A percentile compares a stretch with the other conserved stretches of the same genome.
These are phyloP conservation scores for Chamaenerion angustifolium DNA, from an alignment of 345 rosid genomes.

Conservation along the genomic window DNA sequence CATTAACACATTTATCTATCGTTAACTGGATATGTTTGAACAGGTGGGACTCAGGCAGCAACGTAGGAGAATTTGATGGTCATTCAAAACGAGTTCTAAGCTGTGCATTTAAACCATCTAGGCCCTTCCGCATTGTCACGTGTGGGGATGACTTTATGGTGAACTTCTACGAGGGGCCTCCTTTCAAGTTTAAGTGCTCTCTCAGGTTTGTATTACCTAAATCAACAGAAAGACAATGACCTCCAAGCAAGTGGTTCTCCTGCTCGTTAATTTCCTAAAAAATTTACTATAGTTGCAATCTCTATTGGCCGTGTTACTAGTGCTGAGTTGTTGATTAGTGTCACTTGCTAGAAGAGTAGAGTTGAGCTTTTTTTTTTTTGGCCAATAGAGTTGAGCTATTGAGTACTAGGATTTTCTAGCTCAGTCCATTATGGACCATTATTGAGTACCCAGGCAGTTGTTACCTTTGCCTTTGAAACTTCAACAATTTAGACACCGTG, in stretches of 20 bases:
- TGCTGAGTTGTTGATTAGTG: too few relatives aligned
- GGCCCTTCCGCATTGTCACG: conserved; percentile 83
- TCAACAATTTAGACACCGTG: too few relatives aligned
- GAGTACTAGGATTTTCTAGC: not conserved
- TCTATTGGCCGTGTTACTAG: not conserved
- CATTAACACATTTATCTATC: not conserved
- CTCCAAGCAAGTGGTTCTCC: not conserved
- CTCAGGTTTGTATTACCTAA: conserved; percentile 36
- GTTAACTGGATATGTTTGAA: not conserved
- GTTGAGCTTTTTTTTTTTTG: too few relatives aligned
- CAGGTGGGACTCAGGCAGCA: conserved; percentile 97
- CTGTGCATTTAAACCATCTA: conserved; percentile 80
- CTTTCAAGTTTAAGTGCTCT: conserved; percentile 83
- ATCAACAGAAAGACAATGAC: not conserved
- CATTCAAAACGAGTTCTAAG: conserved; percentile 84
- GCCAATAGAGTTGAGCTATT: not conserved
- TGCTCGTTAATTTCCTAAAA: not conserved
- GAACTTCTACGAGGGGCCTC: conserved; percentile 97
- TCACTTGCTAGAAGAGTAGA: too few relatives aligned
- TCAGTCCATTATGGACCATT: too few relatives aligned
- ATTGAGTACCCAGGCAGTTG: too few relatives aligned
- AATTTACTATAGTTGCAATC: too few relatives aligned
- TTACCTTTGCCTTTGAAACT: too few relatives aligned
- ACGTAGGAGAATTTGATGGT: conserved; percentile 92
- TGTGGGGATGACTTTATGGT: conserved; percentile 92